Percentiles rank a stretch among this genome's conserved stretches.
Conservation (phyloP, 768 basidiomycete species). For the Russula brevipes region DNA sequence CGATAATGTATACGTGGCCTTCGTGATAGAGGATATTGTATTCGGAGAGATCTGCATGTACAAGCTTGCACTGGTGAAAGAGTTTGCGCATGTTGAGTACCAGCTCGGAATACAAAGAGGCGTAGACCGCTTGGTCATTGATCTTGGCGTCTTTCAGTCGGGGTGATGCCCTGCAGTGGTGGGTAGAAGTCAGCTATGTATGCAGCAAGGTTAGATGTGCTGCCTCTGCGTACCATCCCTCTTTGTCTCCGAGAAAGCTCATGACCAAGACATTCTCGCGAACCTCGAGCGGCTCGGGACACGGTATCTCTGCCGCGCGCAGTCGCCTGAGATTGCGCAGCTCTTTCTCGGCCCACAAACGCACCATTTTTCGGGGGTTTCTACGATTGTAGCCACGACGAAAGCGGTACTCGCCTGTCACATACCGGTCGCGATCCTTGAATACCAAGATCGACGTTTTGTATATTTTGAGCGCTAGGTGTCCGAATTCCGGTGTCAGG, state of each 20-base stretch:
- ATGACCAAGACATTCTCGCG: constrained; percentile 96
- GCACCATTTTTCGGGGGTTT: constrained; percentile 98
- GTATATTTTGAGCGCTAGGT: constrained; percentile 95
- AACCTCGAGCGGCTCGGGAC: constrained; percentile 88
- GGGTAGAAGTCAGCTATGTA: constrained; percentile 2
- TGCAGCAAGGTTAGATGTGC: background rate
- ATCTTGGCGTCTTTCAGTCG: constrained; percentile 85
- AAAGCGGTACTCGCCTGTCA: constrained; percentile 94
- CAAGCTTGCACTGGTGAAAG: constrained; percentile 87
- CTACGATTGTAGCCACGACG: constrained; percentile 76
- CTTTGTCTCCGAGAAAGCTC: constrained; percentile 78
- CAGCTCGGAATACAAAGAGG: constrained; percentile 69
- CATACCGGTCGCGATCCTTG: constrained; percentile 96
- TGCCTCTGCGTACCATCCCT: constrained; percentile 62
- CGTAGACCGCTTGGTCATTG: constrained; percentile 42
- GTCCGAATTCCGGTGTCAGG: constrained; percentile 44
- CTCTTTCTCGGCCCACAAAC: constrained; percentile 98
- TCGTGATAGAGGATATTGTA: constrained; percentile 94
- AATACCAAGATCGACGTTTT: constrained; percentile 97
- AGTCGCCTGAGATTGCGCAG: constrained; percentile 92
- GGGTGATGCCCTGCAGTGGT: constrained; percentile 70
- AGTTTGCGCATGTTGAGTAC: constrained; percentile 75
- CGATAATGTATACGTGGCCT: constrained; percentile 84
- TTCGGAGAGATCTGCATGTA: constrained; percentile 96
- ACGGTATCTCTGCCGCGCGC: constrained; percentile 72